Evolutionary conservation across 108 stramenopile genomes (phyloP), one percentile per base, ranked within the genome.

Genomic region (Parmales sp.): DNA sequence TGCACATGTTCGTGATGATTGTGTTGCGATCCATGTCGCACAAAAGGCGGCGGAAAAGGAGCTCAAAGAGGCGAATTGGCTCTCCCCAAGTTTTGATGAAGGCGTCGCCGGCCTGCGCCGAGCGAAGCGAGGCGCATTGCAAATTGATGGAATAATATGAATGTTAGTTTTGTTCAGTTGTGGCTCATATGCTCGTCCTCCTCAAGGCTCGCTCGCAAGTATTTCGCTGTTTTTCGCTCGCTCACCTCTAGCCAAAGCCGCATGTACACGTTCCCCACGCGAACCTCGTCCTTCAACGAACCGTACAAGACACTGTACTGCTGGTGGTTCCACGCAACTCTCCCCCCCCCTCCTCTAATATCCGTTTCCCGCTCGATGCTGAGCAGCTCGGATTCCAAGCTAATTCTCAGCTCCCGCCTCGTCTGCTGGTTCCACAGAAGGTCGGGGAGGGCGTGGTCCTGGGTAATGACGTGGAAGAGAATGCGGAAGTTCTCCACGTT

Each of bases 391-490:
- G 71, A 65, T 50, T 90, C 87, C 38, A 90, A 46, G 26, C 85
- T 80, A 51, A 82, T 86, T 7, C 87, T 83, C 7, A 90, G 75
- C 51, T 90, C 90, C 23, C 78, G 48, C 46, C 90, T 67, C 0
- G 86, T 88, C 51, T 90, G 82, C 45, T 83, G 81, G 67, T 85
- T 86, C 90, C 90, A 90, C 41, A 90, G 83, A 25, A 90, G 68
- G 79, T 90, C 90, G 9, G 90, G 82, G 8, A 90, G 51, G 29
- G 70, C 51, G 66, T 88, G 86, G 66, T 90, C 84, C 69, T 85
- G 80, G 0, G 79, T 84, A 38, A 89, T 60, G 13, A 84, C 76
- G 54, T 86, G 83, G 66, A 89, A 89, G 54, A 86, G 78, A 16
- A 86, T 77, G 20, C 65, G 29, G 65, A 74, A 80, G 69, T 80